phyloP scores from a whole-genome alignment of 129 eudicot genomes.

The Centrapalus pauciflorus region DNA sequence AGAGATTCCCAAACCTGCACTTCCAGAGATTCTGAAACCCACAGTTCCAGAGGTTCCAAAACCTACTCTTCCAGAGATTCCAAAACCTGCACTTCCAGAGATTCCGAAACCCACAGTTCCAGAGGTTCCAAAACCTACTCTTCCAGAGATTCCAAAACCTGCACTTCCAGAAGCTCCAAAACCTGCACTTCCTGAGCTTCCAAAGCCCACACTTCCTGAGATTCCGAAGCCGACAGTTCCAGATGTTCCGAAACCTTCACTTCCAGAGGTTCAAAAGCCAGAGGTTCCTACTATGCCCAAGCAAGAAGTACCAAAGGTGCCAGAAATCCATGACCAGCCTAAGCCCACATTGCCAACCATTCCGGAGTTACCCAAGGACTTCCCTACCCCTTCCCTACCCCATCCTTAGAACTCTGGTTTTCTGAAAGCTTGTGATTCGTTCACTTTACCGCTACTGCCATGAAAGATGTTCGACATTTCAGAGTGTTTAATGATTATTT shows the following conservation, averaged over 20 bases:
- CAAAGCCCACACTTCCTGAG: slow-evolving; percentile 1
- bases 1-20: neutral
- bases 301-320: slow-evolving; percentile 3
- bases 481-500: neutral
- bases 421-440: neutral
- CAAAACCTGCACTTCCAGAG: slow-evolving; percentile 1
- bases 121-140: neutral
- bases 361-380: neutral
- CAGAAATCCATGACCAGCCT: slow-evolving; percentile 10
- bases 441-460: neutral
- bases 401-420: neutral
- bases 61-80: neutral
- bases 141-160: slow-evolving; percentile 14
- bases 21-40: neutral
- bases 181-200: slow-evolving; percentile 21
- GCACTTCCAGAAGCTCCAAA: neutral
- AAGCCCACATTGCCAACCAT: slow-evolving; percentile 6
- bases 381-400: slow-evolving; percentile 3
- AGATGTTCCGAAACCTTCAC: slow-evolving; percentile 1
- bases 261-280: neutral
- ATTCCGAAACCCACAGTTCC: neutral
- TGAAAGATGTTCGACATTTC: neutral
- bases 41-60: slow-evolving; percentile 11
- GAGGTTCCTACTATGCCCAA: neutral
- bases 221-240: slow-evolving; percentile 6